A percentile compares a stretch with the other conserved stretches of the same genome.
phyloP scores from a whole-genome alignment of 345 rosid genomes.

The Aquilaria yunnanensis region DNA sequence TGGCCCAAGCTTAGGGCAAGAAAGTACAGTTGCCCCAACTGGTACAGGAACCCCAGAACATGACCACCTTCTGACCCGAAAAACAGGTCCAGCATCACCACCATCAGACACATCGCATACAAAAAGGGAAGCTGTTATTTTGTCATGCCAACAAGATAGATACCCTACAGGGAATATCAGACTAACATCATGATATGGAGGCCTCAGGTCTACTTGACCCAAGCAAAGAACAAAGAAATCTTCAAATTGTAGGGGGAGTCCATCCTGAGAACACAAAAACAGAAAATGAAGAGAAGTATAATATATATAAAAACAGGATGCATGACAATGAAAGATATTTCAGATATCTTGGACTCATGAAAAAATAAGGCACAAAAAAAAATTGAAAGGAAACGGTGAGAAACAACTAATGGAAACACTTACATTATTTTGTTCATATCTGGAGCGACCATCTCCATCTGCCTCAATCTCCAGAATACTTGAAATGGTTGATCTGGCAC shows the following conservation, averaged over 20 bases:
- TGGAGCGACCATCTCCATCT: slow-evolving; percentile 28
- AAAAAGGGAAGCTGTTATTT: slow-evolving; percentile 85
- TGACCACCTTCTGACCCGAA: slow-evolving; percentile 72
- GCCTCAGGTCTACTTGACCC: slow-evolving; percentile 74
- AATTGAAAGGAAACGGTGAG: slow-evolving; percentile 5
- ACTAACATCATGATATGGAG: slow-evolving; percentile 63
- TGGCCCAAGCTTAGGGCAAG: slow-evolving; percentile 27
- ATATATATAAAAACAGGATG: too few relatives aligned
- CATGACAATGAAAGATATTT: background rate
- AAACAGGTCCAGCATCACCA: slow-evolving; percentile 81
- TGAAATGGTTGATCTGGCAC: slow-evolving; percentile 23
- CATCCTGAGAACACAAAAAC: slow-evolving; percentile 51
- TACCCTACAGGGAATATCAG: slow-evolving; percentile 78
- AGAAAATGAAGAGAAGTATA: too few relatives aligned
- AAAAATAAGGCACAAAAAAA: background rate
- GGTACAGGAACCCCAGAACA: slow-evolving; percentile 65
- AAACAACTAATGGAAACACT: slow-evolving; percentile 21
- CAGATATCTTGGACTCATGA: background rate
- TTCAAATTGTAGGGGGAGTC: slow-evolving; percentile 83
- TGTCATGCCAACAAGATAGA: slow-evolving; percentile 98
- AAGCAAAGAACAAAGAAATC: slow-evolving; percentile 82
- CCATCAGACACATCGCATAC: slow-evolving; percentile 81
- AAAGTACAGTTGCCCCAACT: slow-evolving; percentile 50
- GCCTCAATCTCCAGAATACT: slow-evolving; percentile 35
- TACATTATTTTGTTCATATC: slow-evolving; percentile 42